Conservation (phyloP, 1,139 yeast genomes). For the Kodamaea suecica region DNA sequence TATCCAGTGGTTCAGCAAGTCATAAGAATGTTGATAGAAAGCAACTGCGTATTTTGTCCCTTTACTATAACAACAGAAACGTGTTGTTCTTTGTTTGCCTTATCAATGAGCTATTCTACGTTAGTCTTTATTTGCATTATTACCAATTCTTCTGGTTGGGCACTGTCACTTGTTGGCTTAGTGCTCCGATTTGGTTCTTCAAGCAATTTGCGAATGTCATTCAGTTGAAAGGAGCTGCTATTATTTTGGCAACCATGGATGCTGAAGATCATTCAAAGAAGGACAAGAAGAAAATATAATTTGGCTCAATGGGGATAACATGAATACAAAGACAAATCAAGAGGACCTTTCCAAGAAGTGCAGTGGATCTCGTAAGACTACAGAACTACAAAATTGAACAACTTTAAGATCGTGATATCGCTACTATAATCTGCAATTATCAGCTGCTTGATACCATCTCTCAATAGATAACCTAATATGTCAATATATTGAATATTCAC, state of each 20-base stretch:
- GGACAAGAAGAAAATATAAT: background rate
- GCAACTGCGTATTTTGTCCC: slow-evolving; percentile 67
- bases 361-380: too few relatives aligned
- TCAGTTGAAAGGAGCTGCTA: slow-evolving; percentile 84
- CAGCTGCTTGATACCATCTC: too few relatives aligned
- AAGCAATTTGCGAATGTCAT: slow-evolving; percentile 89
- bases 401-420: too few relatives aligned
- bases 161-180: slow-evolving; percentile 57
- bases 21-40: slow-evolving; percentile 82
- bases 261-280: slow-evolving; percentile 52
- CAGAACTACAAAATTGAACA: too few relatives aligned
- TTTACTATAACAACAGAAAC: slow-evolving; percentile 81
- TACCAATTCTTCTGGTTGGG: slow-evolving; percentile 67
- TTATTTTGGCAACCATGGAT: slow-evolving; percentile 75
- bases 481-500: too few relatives aligned
- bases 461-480: too few relatives aligned
- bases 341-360: too few relatives aligned
- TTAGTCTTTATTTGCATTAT: slow-evolving; percentile 77
- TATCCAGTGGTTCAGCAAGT: slow-evolving; percentile 71
- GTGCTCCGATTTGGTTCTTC: slow-evolving; percentile 85
- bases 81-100: slow-evolving; percentile 89
- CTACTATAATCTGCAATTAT: too few relatives aligned
- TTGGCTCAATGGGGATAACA: slow-evolving; percentile 12
- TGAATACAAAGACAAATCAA: background rate
- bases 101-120: slow-evolving; percentile 87